These are phyloP conservation scores for Chimonanthus salicifolius DNA, from an alignment of 164 flowering plant species.

Conservation along the genomic window DNA sequence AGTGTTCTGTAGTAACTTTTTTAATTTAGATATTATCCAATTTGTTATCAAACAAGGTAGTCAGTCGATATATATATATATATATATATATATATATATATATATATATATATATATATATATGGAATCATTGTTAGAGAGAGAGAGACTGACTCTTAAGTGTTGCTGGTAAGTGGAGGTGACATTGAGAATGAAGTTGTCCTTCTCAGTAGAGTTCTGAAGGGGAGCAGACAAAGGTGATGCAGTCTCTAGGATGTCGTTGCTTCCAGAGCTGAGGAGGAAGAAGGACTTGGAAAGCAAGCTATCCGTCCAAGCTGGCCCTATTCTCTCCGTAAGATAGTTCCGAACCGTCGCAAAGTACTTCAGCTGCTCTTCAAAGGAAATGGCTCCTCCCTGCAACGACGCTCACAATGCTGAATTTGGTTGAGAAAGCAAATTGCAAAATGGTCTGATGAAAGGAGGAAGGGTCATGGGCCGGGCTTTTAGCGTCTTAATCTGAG, in stretches of 20 bases:
- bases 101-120: too few relatives aligned
- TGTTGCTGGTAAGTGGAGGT: slow-evolving; percentile 21
- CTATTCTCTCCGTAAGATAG: slow-evolving; percentile 19
- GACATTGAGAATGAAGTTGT: slow-evolving; percentile 23
- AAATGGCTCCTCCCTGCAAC: slow-evolving; percentile 11
- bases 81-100: too few relatives aligned
- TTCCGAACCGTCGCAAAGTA: slow-evolving; percentile 27
- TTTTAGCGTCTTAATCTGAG: too few relatives aligned
- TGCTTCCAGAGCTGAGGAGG: slow-evolving; percentile 47
- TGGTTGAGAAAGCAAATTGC: not conserved
- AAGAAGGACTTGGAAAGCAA: slow-evolving; percentile 35
- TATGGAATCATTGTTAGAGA: too few relatives aligned
- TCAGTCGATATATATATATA: too few relatives aligned
- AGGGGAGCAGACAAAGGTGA: slow-evolving; percentile 5
- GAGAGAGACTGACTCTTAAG: slow-evolving; percentile 23
- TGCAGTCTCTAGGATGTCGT: slow-evolving; percentile 33
- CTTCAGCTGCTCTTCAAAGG: slow-evolving; percentile 32
- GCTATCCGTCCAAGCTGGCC: slow-evolving; percentile 13
- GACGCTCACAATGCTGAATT: not conserved
- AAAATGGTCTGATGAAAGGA: not conserved
- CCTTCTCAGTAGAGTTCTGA: not conserved
- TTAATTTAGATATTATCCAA: not conserved
- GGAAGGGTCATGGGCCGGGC: too few relatives aligned
- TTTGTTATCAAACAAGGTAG: not conserved
- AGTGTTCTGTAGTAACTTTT: not conserved